Evolutionary conservation across 2,329 filamentous ascomycete genomes (phyloP), one percentile per base, ranked within the genome.

Genomic region (Rugonectria rugulosa): DNA sequence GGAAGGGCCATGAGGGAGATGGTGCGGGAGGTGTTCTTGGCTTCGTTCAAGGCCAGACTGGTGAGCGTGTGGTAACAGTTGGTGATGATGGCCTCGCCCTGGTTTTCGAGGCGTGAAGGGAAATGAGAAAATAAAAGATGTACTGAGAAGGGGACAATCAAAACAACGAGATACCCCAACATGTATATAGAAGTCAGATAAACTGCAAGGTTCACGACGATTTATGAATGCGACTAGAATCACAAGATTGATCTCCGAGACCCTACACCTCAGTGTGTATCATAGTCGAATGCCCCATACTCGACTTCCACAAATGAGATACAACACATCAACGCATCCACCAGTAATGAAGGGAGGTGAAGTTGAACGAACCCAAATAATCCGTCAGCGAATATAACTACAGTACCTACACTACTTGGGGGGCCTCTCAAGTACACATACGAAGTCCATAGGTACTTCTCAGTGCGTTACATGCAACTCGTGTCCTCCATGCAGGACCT

Each of bases 11-110:
- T 72, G 74, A 91, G 65, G 88, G 93, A 24, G 86, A 91, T 70
- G 90, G 92, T 11, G 91, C 95, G 76, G 88, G 92, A 19, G 94
- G 94, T 48, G 88, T 98, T 8, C 76, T 98, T 64, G 93, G 89
- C 0, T 99, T 98, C 70, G 93, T 96, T 47, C 92, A 97, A 74
- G 87, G 88, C 6, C 82, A 88, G 71, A 84, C 80, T 4, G 91
- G 91, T 1, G 85, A 87, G 73, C 82, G 87, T 62, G 80, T 98
- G 43, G 83, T 97, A 5, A 98, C 95, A 6, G 95, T 92, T 2
- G 95, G 95, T 20, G 95, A 99, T 76, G 95, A 99, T 70, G 83
- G 85, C 6, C 73, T 91, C 21, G 79, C 85, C 23, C 72, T 91
- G 66, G 84, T 91, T 2, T 91, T 91, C 71, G 85, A 88, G 71